Evolutionary conservation across 83 land plant genomes (phyloP), one percentile per base, ranked within the genome.

Genomic region (Picea abies): DNA sequence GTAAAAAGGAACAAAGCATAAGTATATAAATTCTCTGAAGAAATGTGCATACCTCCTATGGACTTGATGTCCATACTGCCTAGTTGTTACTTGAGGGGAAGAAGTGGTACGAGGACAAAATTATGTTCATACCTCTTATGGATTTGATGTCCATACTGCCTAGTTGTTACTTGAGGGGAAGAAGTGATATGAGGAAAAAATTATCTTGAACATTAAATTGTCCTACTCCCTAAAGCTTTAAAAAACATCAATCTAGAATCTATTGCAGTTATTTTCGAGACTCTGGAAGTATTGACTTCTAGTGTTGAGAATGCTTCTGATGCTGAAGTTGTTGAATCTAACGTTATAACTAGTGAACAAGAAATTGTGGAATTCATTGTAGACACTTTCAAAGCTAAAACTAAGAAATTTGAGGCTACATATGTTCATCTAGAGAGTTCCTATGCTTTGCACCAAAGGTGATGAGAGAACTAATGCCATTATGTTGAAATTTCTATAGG

Each of bases 351-450:
- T 22, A 29, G 35, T 29, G 2, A 32, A 20, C 77, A 41, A 6
- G 44, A 5, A 41, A 19, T 4, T 61, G 3, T 61, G 3, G 4
- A 14, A 19, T 0, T 16, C 20, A 19, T 16, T 61, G 16, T 61
- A 4, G 14, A 61, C 4, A 61, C 5, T 61, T 14, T 61, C 8
- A 4, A 61, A 79, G 83, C 71, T 19, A 60, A 76, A 19, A 68
- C 15, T 23, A 35, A n/a, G 23, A 65, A 65, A 65, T 65, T 10
- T 79, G 58, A 80, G n/a, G 75, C 80, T 1, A 85, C 87, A 73
- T 83, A 88, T 63, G 35, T 88, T 5, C 47, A 82, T 90, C 52
- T 90, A 88, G 92, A 88, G 92, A 2, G 88, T 90, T 6, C 88
- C 90, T 20, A 80, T 90, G 35, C 79, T 83, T 5, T 83, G 81